Evolutionary conservation across 2,329 filamentous ascomycete genomes (phyloP), one percentile per base, ranked within the genome.

Genomic region (Zarea fungicola): DNA sequence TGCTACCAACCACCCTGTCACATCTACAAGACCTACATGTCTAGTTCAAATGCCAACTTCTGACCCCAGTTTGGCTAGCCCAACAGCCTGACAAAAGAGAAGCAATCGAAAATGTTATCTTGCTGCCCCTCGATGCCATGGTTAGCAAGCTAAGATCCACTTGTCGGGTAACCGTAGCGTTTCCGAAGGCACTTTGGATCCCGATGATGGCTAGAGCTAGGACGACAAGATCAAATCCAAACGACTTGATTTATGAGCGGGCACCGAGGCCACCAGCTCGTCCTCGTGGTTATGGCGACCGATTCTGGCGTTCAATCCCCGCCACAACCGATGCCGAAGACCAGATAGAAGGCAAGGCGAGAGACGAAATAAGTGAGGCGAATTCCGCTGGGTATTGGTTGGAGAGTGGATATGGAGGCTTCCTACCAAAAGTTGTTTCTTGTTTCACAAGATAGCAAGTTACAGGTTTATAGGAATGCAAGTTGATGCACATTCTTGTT

Each of bases 11-110:
- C 11, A 37, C 34, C 9, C 22, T 46, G 11, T 21, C 31, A 18
- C 21, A 35, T 36, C 21, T 46, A 9, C 31, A 26, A 26, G n/a
- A 36, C 16, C 42, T 46, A n/a, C 31, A 46, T 21, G 18, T 46
- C 13, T 46, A 31, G 21, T 46, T 46, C 10, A 34, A 37, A 26
- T 34, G 42, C 31, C 21, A 4, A 6, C 25, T 42, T 31, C 21
- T 42, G 23, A 25, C 36, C 19, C 36, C 36, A n/a, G 36, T 39
- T 21, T 39, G 36, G 36, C 21, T 39, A 6, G 36, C 36, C 9
- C 36, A 39, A n/a, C 40, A 42, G 40, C 25, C 40, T 14, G 28
- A 29, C 25, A 14, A 28, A 10, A 31, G 25, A 29, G 40, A 42
- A 19, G 40, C 23, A 9, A 44, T 36, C 41, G 22, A 29, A 4